Conservation (phyloP, 2,329 filamentous ascomycete species). For the Parafenestella ontariensis region DNA sequence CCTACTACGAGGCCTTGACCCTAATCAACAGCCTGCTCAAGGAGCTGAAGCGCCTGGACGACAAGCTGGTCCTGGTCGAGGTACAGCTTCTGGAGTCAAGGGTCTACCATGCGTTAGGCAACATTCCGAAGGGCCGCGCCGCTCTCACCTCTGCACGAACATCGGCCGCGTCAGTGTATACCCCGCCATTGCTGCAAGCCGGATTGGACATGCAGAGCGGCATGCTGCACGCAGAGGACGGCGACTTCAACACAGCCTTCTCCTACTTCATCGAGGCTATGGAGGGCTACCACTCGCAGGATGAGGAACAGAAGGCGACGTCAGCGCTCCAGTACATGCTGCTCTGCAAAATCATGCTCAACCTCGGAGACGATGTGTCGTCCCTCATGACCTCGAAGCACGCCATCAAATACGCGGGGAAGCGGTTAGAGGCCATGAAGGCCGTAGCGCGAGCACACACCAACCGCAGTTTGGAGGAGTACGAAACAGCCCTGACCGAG, state of each 20-base stretch:
- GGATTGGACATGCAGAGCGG: slow-evolving; percentile 99
- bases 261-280: slow-evolving; percentile 99
- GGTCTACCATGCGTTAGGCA: slow-evolving; percentile 96
- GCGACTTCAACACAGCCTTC: slow-evolving; percentile 98
- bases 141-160: slow-evolving; percentile 94
- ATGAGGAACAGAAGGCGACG: slow-evolving; percentile 89
- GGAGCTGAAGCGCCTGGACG: slow-evolving; percentile 96
- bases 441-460: slow-evolving; percentile 94
- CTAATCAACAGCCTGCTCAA: slow-evolving; percentile 96
- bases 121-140: slow-evolving; percentile 93
- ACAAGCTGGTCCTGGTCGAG: slow-evolving; percentile 97
- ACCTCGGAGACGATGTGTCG: slow-evolving; percentile 94
- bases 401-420: slow-evolving; percentile 92
- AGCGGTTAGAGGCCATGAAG: slow-evolving; percentile 98
- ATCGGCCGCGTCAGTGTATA: slow-evolving; percentile 96
- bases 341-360: slow-evolving; percentile 99
- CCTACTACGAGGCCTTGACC: slow-evolving; percentile 95
- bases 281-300: slow-evolving; percentile 93
- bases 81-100: slow-evolving; percentile 96
- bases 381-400: slow-evolving; percentile 95
- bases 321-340: slow-evolving; percentile 99
- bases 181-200: slow-evolving; percentile 90
- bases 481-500: slow-evolving; percentile 87
- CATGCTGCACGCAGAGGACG: slow-evolving; percentile 97
- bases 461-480: slow-evolving; percentile 95